Evolutionary conservation across 768 basidiomycete genomes (phyloP), one percentile per base, ranked within the genome.

Genomic region (Sporobolomyces pararoseus): DNA sequence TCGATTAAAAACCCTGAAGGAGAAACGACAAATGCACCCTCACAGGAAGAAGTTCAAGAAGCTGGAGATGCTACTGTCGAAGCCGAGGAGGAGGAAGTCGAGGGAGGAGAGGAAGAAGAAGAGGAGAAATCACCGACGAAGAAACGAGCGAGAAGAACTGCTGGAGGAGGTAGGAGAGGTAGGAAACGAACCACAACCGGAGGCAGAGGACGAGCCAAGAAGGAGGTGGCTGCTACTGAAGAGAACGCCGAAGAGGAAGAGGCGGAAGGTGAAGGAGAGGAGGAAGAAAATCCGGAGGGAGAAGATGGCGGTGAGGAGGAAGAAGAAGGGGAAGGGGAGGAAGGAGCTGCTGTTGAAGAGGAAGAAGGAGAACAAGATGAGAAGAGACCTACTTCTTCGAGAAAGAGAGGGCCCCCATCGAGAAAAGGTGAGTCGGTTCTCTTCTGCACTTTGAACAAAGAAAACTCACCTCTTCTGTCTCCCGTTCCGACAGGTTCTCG

Each of bases 261-360:
- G 34, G 53, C 44, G 3, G 46, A 58, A 25, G 54, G 57, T 17
- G 65, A 66, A 31, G 58, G 34, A 17, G 39, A 42, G 25, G 58
- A 12, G 35, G 57, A 39, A 42, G 31, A 35, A n/a, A 25, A 42
- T 42, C 39, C 9, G 39, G 50, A 37, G 19, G 62, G 50, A 21
- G 35, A 53, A 39, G 62, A 39, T 21, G 17, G 42, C 14, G 46
- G 29, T 23, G 2, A 46, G 34, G 64, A 46, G 3, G 32, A 58
- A 17, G 54, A 50, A 25, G 55, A 66, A 46, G 58, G 23, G 25
- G 39, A 42, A 46, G 58, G n/a, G 35, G 57, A 39, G n/a, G 31
- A 35, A n/a, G 54, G 29, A 13, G 12, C 19, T 12, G 23, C 21
- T 6, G 32, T 4, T 47, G 21, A 14, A 14, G 46, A 47, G 46